Percentiles rank a stretch among this genome's conserved stretches.
These are phyloP conservation scores for Penicillium rolfsii DNA, from an alignment of 2,329 filamentous ascomycete genomes.

Conservation along the genomic window DNA sequence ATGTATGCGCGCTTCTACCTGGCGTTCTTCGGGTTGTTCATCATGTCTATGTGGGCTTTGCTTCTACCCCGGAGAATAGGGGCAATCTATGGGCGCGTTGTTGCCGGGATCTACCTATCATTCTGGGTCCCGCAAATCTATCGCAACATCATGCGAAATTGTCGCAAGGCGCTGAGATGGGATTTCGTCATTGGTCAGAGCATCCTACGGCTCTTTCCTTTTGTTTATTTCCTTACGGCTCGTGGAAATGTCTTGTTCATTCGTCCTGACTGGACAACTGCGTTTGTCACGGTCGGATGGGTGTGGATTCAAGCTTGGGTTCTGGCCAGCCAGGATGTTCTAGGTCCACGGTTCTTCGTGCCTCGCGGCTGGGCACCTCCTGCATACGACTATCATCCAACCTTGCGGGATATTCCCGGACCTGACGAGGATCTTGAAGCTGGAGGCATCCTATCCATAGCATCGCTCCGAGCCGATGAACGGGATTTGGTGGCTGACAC, in stretches of 20 bases:
- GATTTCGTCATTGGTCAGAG: slow-evolving; percentile 87
- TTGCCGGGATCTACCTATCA: slow-evolving; percentile 78
- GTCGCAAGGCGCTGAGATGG: slow-evolving; percentile 87
- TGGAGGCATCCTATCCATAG: slow-evolving; percentile 75
- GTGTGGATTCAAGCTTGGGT: slow-evolving; percentile 82
- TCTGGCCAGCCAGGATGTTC: slow-evolving; percentile 77
- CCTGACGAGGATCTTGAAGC: slow-evolving; percentile 76
- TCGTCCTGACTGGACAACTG: slow-evolving; percentile 66
- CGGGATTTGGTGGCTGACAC: slow-evolving; percentile 41
- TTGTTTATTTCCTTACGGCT: slow-evolving; percentile 82
- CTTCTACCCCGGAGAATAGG: slow-evolving; percentile 59
- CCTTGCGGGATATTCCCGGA: slow-evolving; percentile 61
- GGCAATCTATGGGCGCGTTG: slow-evolving; percentile 60
- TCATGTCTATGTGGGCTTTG: slow-evolving; percentile 62
- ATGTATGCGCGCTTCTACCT: slow-evolving; percentile 67
- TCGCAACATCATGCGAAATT: slow-evolving; percentile 88
- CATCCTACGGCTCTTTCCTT: slow-evolving; percentile 73
- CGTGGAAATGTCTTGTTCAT: slow-evolving; percentile 81
- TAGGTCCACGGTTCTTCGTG: slow-evolving; percentile 87
- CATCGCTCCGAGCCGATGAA: slow-evolving; percentile 60
- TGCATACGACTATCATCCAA: slow-evolving; percentile 89
- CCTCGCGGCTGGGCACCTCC: slow-evolving; percentile 67
- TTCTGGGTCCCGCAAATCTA: slow-evolving; percentile 92
- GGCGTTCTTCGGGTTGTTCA: slow-evolving; percentile 59
- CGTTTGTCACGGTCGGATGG: slow-evolving; percentile 72